A percentile compares a stretch with the other conserved stretches of the same genome.
Conservation (phyloP, 257 asterid species). For the Oldenlandia corymbosa region DNA sequence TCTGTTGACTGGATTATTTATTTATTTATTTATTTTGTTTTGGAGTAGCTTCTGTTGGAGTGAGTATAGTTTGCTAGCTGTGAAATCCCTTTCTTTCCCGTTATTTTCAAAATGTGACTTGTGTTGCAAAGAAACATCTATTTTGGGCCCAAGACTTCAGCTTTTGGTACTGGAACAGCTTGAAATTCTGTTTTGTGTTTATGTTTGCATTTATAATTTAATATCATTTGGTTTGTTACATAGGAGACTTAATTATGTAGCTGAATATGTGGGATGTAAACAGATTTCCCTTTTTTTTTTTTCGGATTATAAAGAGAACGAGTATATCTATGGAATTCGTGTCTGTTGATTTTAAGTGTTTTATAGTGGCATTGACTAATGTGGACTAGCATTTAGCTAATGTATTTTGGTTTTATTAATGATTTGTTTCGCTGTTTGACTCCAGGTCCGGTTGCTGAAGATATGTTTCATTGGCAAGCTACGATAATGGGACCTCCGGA, state of each 20-base stretch:
- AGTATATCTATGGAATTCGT: background rate
- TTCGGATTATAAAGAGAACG: background rate
- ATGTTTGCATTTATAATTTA: too few species aligned
- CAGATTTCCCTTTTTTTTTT: background rate
- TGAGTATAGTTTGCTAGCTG: too few species aligned
- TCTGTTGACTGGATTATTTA: too few species aligned
- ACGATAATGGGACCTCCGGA: conserved; percentile 44
- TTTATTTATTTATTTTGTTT: too few species aligned
- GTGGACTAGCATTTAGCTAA: background rate
- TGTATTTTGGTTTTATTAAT: background rate
- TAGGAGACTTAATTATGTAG: too few species aligned
- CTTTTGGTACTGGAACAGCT: background rate
- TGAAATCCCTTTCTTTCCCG: too few species aligned
- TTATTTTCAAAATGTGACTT: too few species aligned
- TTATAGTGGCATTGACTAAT: background rate
- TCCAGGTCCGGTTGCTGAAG: conserved; percentile 44
- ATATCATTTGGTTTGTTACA: too few species aligned
- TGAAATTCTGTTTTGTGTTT: too few species aligned
- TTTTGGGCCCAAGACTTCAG: background rate
- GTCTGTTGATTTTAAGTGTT: background rate
- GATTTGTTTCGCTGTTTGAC: conserved; percentile 3
- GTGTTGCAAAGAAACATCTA: background rate
- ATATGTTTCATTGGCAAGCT: conserved; percentile 45
- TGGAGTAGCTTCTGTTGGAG: background rate
- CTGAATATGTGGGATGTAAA: background rate